A percentile compares a stretch with the other conserved stretches of the same genome.
phyloP scores from a whole-genome alignment of 1,139 yeast genomes.

The Kodamaea sp. region DNA sequence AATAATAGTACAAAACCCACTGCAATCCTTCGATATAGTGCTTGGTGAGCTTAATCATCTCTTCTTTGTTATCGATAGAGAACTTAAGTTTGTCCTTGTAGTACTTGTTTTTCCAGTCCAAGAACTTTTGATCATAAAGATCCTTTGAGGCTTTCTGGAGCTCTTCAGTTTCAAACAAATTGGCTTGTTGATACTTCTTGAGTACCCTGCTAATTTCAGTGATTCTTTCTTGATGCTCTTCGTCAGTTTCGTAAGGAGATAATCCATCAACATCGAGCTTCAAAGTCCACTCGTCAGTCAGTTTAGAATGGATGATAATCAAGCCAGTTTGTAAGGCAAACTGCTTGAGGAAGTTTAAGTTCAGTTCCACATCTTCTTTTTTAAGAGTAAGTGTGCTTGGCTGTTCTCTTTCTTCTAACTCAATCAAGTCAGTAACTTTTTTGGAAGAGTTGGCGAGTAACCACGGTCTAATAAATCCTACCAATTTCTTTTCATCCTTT shows the following conservation, averaged over 20 bases:
- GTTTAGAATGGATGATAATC: conserved; percentile 60
- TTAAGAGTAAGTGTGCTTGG: conserved; percentile 53
- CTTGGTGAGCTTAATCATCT: conserved; percentile 63
- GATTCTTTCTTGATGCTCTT: conserved; percentile 56
- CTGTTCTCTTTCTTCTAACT: conserved; percentile 42
- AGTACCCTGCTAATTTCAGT: conserved; percentile 45
- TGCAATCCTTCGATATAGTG: conserved; percentile 92
- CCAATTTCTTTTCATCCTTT: conserved; percentile 69
- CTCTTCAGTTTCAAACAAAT: conserved; percentile 63
- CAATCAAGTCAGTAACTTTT: conserved; percentile 29
- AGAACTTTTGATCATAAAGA: conserved; percentile 71
- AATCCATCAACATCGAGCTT: conserved; percentile 76
- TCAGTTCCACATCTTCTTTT: conserved; percentile 46
- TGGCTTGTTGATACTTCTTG: conserved; percentile 73
- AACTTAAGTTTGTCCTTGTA: conserved; percentile 78
- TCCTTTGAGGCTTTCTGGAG: conserved; percentile 61
- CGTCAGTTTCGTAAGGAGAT: conserved; percentile 61
- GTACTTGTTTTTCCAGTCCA: conserved; percentile 79
- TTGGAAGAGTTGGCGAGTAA: conserved; percentile 44
- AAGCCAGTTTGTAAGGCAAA: conserved; percentile 70
- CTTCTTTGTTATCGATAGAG: conserved; percentile 55
- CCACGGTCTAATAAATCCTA: conserved; percentile 70
- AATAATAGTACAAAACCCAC: conserved; percentile 92
- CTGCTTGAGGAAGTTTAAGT: conserved; percentile 60
- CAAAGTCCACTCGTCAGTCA: conserved; percentile 54